phyloP scores from a whole-genome alignment of 768 basidiomycete genomes.

The Suillus tomentosus region DNA sequence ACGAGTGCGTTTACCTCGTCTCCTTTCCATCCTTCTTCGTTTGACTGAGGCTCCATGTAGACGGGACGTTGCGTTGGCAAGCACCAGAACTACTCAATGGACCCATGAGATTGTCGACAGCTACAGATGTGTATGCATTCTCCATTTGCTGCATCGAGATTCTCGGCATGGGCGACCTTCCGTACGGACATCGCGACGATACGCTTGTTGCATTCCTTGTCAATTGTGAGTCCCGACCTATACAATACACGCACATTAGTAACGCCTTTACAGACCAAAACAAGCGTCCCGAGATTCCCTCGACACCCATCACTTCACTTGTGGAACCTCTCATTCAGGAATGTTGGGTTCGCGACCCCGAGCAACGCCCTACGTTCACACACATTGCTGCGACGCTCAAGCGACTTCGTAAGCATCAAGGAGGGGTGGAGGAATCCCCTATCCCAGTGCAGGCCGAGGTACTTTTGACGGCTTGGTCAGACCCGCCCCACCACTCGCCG shows the following conservation, averaged over 20 bases:
- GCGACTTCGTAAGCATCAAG: constrained; percentile 43
- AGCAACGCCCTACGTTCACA: constrained; percentile 54
- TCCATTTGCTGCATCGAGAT: constrained; percentile 68
- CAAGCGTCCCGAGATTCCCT: constrained; percentile 52
- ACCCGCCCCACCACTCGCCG: constrained; percentile 31
- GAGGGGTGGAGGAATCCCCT: constrained; percentile 31
- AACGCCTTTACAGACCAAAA: constrained; percentile 43
- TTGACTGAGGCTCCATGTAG: constrained; percentile 28
- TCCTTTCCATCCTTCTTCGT: not conserved
- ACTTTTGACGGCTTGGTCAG: constrained; percentile 18
- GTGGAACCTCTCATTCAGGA: constrained; percentile 45
- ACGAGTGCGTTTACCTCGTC: constrained; percentile 42
- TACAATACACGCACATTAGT: constrained; percentile 19
- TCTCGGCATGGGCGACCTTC: constrained; percentile 59
- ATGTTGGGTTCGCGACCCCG: constrained; percentile 61
- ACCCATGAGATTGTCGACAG: constrained; percentile 45
- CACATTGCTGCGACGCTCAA: constrained; percentile 48
- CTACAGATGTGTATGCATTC: constrained; percentile 71
- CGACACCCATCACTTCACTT: constrained; percentile 34
- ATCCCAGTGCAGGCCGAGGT: constrained; percentile 32
- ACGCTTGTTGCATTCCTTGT: constrained; percentile 53
- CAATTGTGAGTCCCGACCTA: constrained; percentile 39
- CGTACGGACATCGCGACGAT: constrained; percentile 57
- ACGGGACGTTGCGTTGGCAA: constrained; percentile 71
- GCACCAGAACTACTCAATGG: constrained; percentile 67